Evolutionary conservation across 192 early-diverging fungal genomes (phyloP).

Genomic region (Backusella tuberculispora): DNA sequence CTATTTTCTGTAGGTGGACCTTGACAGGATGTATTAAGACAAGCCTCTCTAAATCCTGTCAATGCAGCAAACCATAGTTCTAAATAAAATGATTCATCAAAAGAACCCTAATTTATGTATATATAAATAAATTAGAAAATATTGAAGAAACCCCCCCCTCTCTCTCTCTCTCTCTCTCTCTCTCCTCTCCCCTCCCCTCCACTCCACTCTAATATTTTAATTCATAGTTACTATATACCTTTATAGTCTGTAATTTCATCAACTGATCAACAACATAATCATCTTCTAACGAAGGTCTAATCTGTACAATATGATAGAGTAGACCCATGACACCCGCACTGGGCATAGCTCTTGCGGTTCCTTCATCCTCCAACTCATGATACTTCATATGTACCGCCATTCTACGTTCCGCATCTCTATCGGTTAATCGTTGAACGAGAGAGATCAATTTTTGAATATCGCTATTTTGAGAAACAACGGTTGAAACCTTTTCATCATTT

Average conservation of each 20-base stretch:
- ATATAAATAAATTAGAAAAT: background rate
- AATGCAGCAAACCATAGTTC: constrained; percentile 47
- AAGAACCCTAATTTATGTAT: constrained; percentile 30
- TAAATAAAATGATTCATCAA: constrained; percentile 49
- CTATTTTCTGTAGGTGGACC: background rate
- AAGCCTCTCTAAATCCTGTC: constrained; percentile 49
- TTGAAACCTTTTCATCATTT: constrained; percentile 17
- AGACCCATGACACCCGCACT: constrained; percentile 45
- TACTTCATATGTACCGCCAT: constrained; percentile 46
- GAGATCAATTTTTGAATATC: constrained; percentile 33
- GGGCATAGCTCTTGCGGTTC: constrained; percentile 47
- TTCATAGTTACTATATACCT: constrained; percentile 15
- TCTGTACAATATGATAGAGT: constrained; percentile 44
- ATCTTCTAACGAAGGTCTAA: constrained; percentile 40
- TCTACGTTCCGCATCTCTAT: constrained; percentile 32
- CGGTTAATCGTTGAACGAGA: constrained; percentile 33
- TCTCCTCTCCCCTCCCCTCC: no score
- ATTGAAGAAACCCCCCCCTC: no score
- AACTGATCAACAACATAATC: constrained; percentile 38
- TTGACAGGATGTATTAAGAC: constrained; percentile 30
- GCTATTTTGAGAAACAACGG: constrained; percentile 21
- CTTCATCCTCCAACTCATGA: constrained; percentile 48
- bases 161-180: no score
- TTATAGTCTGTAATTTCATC: constrained; percentile 40
- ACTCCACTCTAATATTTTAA: background rate